These are phyloP conservation scores for Penicillium alfredii DNA, from an alignment of 495 filamentous ascomycete species.

Conservation along the genomic window DNA sequence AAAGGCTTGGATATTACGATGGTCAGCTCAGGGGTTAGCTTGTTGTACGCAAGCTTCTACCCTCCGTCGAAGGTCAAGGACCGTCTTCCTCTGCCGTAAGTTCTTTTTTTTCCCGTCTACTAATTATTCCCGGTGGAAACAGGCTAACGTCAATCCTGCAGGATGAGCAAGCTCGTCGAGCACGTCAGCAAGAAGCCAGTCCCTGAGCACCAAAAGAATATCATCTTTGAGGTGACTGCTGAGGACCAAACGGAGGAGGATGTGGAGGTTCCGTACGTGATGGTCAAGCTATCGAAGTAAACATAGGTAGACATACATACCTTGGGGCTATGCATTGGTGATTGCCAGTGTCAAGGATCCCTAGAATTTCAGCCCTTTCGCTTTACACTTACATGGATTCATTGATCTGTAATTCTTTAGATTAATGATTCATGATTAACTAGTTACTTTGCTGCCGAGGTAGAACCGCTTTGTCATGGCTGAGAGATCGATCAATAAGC, in stretches of 20 bases:
- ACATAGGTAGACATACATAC: not conserved
- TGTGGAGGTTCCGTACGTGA: constrained; percentile 96
- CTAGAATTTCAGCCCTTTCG: not conserved
- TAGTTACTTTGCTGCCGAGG: too few relatives aligned
- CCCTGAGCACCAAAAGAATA: constrained; percentile 84
- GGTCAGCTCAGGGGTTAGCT: constrained; percentile 91
- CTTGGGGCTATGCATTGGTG: too few relatives aligned
- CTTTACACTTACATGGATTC: too few relatives aligned
- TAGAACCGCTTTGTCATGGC: constrained; percentile 26
- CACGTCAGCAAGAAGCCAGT: constrained; percentile 87
- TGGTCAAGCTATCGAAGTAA: constrained; percentile 63
- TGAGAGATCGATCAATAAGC: constrained; percentile 22
- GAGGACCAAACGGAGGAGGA: constrained; percentile 90
- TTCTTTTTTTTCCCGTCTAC: constrained; percentile 13
- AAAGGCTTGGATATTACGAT: constrained; percentile 81
- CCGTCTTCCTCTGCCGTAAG: constrained; percentile 60
- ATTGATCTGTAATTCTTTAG: too few relatives aligned
- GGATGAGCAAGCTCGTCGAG: constrained; percentile 82
- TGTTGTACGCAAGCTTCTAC: constrained; percentile 96
- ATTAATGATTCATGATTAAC: too few relatives aligned
- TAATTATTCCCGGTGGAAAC: not conserved
- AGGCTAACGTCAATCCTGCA: constrained; percentile 25
- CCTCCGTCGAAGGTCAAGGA: constrained; percentile 85
- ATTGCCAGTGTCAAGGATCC: too few relatives aligned
- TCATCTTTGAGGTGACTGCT: constrained; percentile 93